Base-by-base conservation (phyloP, 192 early-diverging fungal genomes). In the Linnemannia exigua region DNA sequence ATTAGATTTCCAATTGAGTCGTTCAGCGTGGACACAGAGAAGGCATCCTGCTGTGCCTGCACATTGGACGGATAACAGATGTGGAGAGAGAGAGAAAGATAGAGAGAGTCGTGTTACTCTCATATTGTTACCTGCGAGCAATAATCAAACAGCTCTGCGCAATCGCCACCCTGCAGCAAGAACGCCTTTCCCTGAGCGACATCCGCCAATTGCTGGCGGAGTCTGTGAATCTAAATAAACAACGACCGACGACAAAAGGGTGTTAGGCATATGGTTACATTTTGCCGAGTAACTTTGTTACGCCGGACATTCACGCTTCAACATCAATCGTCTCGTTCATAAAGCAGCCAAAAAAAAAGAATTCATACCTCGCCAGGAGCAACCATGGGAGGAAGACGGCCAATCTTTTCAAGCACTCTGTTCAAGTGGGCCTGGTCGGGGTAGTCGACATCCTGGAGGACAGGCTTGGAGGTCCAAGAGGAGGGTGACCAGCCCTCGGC, bases 81-180 rank as follows among this genome's bases (percentile, higher is more conserved):
- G 58, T 61, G 28, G 58, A 61, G 28, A 61, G 4, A 25, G 58
- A 61, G 28, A 28, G 58, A 3, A 25, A 28, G 58, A 28, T 19
- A 19, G 58, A 1, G 58, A 61, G 28, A 28, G 58, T 44, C 9
- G 41, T 44, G 9, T 44, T n/a, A n/a, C n/a, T n/a, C n/a, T 78
- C 46, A 51, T 88, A 41, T 54, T 63, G 28, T 67, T 91, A 95
- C 94, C 89, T 94, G 90, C 15, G 94, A 92, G 87, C 98, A 99
- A 89, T 99, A 99, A 80, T 99, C 97, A 88, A 99, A 99, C 50
- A 96, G 90, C 89, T 99, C 98, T 51, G 98, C 98, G 88, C 98
- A 99, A 88, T 98, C 98, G 69, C 98, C 98, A 69, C 98, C 98
- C 89, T 99, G 98, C 51, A 99, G 90, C 76, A 99, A 89, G 76